phyloP scores from a whole-genome alignment of 1,284 basidiomycete genomes.

The Peniophora sp. region DNA sequence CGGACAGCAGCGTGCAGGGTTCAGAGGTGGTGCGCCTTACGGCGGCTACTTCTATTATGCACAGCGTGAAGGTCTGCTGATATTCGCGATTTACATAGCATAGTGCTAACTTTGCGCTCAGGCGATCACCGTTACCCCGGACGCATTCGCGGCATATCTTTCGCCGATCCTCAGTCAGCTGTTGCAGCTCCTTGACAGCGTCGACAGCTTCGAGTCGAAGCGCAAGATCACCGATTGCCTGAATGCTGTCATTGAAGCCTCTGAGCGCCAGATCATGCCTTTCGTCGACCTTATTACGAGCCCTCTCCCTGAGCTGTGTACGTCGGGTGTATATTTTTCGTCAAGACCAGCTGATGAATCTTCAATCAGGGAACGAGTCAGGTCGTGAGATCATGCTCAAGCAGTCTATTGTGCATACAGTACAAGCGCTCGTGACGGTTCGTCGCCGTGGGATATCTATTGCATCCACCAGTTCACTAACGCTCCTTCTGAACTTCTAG shows the following conservation, averaged over 20 bases:
- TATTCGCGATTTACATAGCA: slow-evolving; percentile 3
- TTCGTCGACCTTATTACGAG: slow-evolving; percentile 58
- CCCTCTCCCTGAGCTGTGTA: slow-evolving; percentile 73
- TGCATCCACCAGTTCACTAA: background rate
- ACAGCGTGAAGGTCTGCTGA: slow-evolving; percentile 73
- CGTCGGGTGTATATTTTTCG: slow-evolving; percentile 18
- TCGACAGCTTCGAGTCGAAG: slow-evolving; percentile 75
- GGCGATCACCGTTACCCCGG: slow-evolving; percentile 51
- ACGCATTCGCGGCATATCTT: slow-evolving; percentile 55
- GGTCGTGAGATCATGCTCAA: slow-evolving; percentile 80
- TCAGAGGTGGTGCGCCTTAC: slow-evolving; percentile 81
- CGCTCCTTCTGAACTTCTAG: slow-evolving; percentile 34
- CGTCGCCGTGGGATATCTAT: slow-evolving; percentile 11
- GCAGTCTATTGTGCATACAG: slow-evolving; percentile 60
- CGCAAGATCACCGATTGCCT: slow-evolving; percentile 63
- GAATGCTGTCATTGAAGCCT: slow-evolving; percentile 62
- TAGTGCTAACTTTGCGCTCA: slow-evolving; percentile 20
- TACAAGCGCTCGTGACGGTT: slow-evolving; percentile 69
- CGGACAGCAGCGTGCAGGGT: slow-evolving; percentile 51
- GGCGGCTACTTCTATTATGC: slow-evolving; percentile 65
- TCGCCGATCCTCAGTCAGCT: slow-evolving; percentile 52
- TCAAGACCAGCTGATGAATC: slow-evolving; percentile 2
- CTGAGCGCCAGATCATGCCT: slow-evolving; percentile 52
- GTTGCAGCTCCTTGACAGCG: slow-evolving; percentile 64
- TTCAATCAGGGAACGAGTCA: slow-evolving; percentile 51